phyloP scores from a whole-genome alignment of 345 rosid species.

The Luvunga scandens region DNA sequence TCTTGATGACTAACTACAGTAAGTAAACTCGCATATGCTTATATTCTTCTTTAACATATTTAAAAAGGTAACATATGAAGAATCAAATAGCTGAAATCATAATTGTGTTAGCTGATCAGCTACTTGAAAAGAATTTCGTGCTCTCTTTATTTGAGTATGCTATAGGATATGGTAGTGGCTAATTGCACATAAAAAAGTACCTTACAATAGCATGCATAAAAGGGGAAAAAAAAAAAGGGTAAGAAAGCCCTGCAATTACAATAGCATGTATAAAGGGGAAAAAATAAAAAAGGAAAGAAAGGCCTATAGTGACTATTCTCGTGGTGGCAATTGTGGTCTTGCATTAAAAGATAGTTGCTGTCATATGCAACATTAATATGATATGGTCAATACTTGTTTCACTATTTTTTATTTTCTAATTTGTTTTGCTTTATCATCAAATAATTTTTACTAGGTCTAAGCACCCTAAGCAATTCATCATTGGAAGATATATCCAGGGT shows the following conservation, averaged over 20 bases:
- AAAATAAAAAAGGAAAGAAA: too few species aligned
- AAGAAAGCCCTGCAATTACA: too few species aligned
- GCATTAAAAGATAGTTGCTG: background rate
- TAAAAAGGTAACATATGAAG: background rate
- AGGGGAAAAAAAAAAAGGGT: too few species aligned
- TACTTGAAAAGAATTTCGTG: too few species aligned
- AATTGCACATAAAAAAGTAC: background rate
- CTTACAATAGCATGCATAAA: background rate
- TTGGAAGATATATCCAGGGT: slow-evolving; percentile 40
- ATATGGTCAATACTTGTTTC: background rate
- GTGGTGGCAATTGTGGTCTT: too few species aligned
- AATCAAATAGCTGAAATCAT: background rate
- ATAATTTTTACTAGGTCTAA: slow-evolving; percentile 25
- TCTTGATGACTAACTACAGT: background rate
- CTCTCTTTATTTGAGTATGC: background rate
- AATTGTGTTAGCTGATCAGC: too few species aligned
- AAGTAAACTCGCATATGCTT: background rate
- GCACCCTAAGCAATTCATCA: slow-evolving; percentile 17
- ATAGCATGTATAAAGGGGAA: too few species aligned
- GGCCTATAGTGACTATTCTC: too few species aligned
- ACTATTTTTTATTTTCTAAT: background rate
- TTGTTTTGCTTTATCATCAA: background rate
- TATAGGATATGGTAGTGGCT: background rate
- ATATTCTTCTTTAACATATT: background rate
- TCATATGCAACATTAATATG: background rate